These are phyloP conservation scores for Schizosaccharomyces octosporus DNA, from an alignment of 805 yeast species.

Conservation along the genomic window DNA sequence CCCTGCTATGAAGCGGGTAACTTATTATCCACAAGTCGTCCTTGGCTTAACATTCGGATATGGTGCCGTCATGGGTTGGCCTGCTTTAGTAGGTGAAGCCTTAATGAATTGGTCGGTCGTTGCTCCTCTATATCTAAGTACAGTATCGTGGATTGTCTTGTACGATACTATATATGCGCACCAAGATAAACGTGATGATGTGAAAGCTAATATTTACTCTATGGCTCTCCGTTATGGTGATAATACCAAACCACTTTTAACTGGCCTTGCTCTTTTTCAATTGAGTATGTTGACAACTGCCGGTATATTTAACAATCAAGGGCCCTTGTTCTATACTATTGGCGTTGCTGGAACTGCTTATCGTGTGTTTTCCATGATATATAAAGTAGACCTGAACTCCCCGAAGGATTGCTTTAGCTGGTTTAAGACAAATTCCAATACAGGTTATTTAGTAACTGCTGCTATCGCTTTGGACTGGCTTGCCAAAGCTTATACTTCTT, in stretches of 20 bases:
- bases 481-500: background rate
- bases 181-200: conserved; percentile 77
- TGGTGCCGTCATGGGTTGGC: conserved; percentile 86
- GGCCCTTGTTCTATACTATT: conserved; percentile 56
- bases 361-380: conserved; percentile 44
- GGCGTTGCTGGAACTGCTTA: conserved; percentile 38
- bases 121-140: conserved; percentile 50
- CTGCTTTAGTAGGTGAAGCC: conserved; percentile 79
- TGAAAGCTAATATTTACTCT: conserved; percentile 75
- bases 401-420: conserved; percentile 66
- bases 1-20: conserved; percentile 81
- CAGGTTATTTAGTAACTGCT: conserved; percentile 20
- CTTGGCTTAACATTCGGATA: conserved; percentile 70
- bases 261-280: conserved; percentile 43
- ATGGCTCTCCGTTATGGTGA: conserved; percentile 91
- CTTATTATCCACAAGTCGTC: conserved; percentile 80
- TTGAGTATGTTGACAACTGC: conserved; percentile 36
- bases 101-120: conserved; percentile 29
- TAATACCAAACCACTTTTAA: conserved; percentile 43
- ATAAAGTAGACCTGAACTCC: conserved; percentile 48
- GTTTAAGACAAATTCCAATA: conserved; percentile 51
- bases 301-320: conserved; percentile 56
- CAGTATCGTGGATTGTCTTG: conserved; percentile 79
- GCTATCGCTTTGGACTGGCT: conserved; percentile 17
- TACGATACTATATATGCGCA: conserved; percentile 95